Percentiles rank a stretch among this genome's conserved stretches.
These are phyloP conservation scores for Gyrodon lividus DNA, from an alignment of 768 basidiomycete genomes.

Conservation along the genomic window DNA sequence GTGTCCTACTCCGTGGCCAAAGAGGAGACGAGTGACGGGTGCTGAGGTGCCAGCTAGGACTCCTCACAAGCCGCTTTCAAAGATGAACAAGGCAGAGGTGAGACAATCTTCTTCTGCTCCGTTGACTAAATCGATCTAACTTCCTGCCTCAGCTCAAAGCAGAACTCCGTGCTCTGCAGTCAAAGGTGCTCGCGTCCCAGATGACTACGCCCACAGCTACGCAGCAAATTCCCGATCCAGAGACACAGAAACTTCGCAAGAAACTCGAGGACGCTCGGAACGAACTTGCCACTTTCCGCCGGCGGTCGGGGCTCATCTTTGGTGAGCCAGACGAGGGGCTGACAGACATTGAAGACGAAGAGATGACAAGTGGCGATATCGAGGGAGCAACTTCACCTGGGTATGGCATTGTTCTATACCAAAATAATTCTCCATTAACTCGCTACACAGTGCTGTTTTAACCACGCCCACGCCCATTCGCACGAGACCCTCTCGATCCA, in stretches of 20 bases:
- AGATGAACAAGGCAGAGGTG: slow-evolving; percentile 45
- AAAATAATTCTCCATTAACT: neutral
- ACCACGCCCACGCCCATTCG: neutral
- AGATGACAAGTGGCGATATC: neutral
- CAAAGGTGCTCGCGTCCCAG: slow-evolving; percentile 14
- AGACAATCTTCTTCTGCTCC: neutral
- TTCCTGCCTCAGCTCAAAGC: slow-evolving; percentile 26
- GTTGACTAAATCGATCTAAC: neutral
- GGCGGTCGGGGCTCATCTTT: neutral
- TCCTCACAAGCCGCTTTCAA: slow-evolving; percentile 27
- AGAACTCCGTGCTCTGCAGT: slow-evolving; percentile 25
- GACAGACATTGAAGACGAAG: slow-evolving; percentile 11
- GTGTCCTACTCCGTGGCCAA: slow-evolving; percentile 5
- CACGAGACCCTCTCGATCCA: neutral
- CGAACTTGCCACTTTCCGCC: slow-evolving; percentile 19
- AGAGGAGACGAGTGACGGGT: slow-evolving; percentile 12
- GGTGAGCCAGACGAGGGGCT: slow-evolving; percentile 8
- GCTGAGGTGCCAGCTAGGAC: slow-evolving; percentile 6
- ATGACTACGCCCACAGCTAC: neutral
- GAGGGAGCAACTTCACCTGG: neutral
- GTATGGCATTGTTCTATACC: slow-evolving; percentile 1
- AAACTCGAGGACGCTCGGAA: slow-evolving; percentile 29
- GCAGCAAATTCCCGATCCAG: slow-evolving; percentile 25
- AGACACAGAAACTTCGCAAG: slow-evolving; percentile 25
- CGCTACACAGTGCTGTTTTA: neutral